Evolutionary conservation across 495 filamentous ascomycete genomes (phyloP), one percentile per base, ranked within the genome.

Genomic region (Neurospora sp.): DNA sequence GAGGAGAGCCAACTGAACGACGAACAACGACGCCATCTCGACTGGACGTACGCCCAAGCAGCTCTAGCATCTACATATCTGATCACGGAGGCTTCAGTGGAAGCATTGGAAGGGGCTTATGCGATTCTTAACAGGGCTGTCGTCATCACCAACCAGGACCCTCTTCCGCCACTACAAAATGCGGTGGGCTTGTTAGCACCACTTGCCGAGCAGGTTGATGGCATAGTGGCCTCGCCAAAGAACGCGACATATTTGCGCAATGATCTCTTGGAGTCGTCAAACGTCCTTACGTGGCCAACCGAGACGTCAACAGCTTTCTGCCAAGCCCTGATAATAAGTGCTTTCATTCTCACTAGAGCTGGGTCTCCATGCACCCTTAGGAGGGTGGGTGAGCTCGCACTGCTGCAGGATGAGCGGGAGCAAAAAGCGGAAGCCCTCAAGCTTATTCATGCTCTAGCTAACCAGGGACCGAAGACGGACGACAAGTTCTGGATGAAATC

Each of bases 61-160:
- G 91, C 88, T 0, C 81, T 97, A 44, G 91, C 93, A 31, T 84
- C 90, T 68, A 86, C 94, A 16, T 96, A 96, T 77, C 83, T 90
- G 16, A 89, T 90, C 45, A 77, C 89, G 3, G 87, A 90, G 17
- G 83, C 86, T 22, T 89, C 89, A 8, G 71, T 81, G 7, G 84
- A 90, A 38, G 86, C 88, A 3, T 76, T 96, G 68, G 83, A 87
- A 20, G 87, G 86, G 3, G 88, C 90, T 8, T 87, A 91, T 72
- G 83, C 83, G 31, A 87, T 97, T 22, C 77, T 92, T 22, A 79
- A 79, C 10, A 88, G 89, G 72, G 85, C 93, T 39, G 83, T 87
- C 41, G 81, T 79, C 40, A 82, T 94, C n/a, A 78, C 91, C 22
- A 85, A 86, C 70, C 84, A 91, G 59, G 88, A 91, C 16, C 84